Base-by-base conservation (phyloP, 768 basidiomycete genomes). In the Leccinum incarnatum region DNA sequence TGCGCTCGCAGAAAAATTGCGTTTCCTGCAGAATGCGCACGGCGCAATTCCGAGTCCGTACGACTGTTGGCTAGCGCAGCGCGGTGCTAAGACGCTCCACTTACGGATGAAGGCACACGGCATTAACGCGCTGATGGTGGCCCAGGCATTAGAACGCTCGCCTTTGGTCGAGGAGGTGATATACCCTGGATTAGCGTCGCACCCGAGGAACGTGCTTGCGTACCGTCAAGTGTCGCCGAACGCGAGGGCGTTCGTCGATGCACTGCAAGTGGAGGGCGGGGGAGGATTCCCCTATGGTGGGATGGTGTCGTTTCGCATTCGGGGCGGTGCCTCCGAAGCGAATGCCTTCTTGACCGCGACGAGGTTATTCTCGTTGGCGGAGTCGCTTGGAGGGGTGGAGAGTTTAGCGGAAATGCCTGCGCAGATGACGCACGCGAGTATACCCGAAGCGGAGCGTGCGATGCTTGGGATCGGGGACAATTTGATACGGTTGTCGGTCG, bases 321-420 rank as follows among this genome's bases (percentile, higher is more conserved):
- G 76, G 42, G 76, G 80, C n/a, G 81, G 84, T 1, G 70, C 75
- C 29, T 67, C 59, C 49, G 79, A 82, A 61, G 88, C 91, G 2
- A 81, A 87, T 53, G 76, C 66, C 59, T 95, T 97, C 76, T 70
- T 95, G 56, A 83, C 82, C 0, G 71, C 81, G 0, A 79, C 85
- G 4, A 72, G 82, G 27, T 69, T 95, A 34, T 94, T 95, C 67
- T 81, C 86, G 25, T 78, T 98, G 12, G 95, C 95, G 1, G 95
- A 95, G 80, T 87, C 84, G 25, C 75, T 98, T 5, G 96, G 96
- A 1, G 96, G 95, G 0, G 92, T 97, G 5, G 96, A 98, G 80
- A 89, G 86, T 71, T 75, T 98, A 34, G 90, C 91, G 0, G 95
- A 98, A 72, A 80, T 90, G 48, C 95, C 95, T 0, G 85, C 87